phyloP scores from a whole-genome alignment of 192 early-diverging fungal genomes.

The Blastocladiella britannica region DNA sequence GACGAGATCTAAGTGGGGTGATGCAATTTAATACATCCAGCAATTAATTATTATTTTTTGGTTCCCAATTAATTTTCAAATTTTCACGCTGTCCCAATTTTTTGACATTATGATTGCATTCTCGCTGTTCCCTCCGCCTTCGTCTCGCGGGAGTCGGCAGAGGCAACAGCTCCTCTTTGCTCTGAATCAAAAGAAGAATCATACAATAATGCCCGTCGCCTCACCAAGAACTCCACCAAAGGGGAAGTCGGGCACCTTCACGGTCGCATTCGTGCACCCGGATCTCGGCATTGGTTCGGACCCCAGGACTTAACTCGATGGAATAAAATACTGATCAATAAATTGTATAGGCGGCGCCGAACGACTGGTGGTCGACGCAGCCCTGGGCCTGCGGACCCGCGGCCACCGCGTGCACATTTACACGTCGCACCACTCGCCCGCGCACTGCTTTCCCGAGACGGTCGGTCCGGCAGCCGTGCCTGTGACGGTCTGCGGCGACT shows the following conservation, averaged over 20 bases:
- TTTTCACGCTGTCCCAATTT: background rate
- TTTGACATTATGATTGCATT: background rate
- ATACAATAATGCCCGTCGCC: no score
- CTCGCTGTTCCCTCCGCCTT: background rate
- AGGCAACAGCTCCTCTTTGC: background rate
- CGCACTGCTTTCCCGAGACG: conserved; percentile 83
- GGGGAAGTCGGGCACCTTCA: conserved; percentile 12
- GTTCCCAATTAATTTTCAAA: no score
- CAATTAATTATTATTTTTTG: no score
- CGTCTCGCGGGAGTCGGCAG: background rate
- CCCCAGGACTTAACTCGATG: conserved; percentile 1
- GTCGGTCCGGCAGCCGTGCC: no score
- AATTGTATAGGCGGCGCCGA: conserved; percentile 60
- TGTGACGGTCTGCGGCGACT: conserved; percentile 47
- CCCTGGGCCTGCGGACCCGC: conserved; percentile 47
- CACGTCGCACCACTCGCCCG: conserved; percentile 73
- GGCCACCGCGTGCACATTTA: conserved; percentile 67
- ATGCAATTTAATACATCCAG: no score
- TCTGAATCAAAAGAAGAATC: no score
- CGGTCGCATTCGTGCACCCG: conserved; percentile 72
- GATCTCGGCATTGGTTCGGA: conserved; percentile 89
- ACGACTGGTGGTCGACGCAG: conserved; percentile 80
- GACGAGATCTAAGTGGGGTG: background rate
- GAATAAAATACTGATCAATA: background rate
- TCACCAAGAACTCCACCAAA: background rate